Evolutionary conservation across 768 basidiomycete genomes (phyloP).

Genomic region (Chalciporus piperatus): DNA sequence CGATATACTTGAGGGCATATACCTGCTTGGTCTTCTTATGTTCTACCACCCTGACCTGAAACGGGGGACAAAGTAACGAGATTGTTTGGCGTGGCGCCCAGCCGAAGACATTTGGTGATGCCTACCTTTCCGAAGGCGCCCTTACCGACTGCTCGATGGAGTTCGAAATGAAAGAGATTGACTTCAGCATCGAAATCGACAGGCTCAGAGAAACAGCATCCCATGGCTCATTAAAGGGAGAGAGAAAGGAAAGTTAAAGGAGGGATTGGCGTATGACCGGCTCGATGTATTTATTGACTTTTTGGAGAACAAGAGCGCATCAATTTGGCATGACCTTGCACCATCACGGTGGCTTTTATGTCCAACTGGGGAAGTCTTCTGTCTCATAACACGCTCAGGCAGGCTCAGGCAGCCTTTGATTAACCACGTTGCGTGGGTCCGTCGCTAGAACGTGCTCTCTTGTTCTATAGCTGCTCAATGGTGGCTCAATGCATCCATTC

Average conservation of each 20-base stretch:
- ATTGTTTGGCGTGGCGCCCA: constrained; percentile 9
- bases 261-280: constrained; percentile 15
- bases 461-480: too few relatives aligned
- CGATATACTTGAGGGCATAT: constrained; percentile 97
- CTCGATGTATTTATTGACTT: constrained; percentile 26
- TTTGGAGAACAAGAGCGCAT: constrained; percentile 34
- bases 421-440: too few relatives aligned
- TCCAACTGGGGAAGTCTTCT: too few relatives aligned
- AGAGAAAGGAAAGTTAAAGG: constrained; percentile 32
- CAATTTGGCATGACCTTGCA: constrained; percentile 25
- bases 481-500: too few relatives aligned
- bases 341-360: too few relatives aligned
- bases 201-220: constrained; percentile 63
- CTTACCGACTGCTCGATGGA: constrained; percentile 92
- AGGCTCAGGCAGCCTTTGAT: too few relatives aligned
- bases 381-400: too few relatives aligned
- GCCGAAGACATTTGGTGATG: constrained; percentile 3
- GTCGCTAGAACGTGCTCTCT: too few relatives aligned
- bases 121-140: constrained; percentile 96
- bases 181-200: constrained; percentile 83
- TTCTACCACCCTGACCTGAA: constrained; percentile 92
- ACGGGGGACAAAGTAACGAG: not conserved
- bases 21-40: constrained; percentile 91
- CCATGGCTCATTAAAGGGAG: constrained; percentile 50
- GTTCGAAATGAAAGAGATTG: constrained; percentile 94